phyloP scores from a whole-genome alignment of 805 yeast genomes.

The Sugiyamaella americana region DNA sequence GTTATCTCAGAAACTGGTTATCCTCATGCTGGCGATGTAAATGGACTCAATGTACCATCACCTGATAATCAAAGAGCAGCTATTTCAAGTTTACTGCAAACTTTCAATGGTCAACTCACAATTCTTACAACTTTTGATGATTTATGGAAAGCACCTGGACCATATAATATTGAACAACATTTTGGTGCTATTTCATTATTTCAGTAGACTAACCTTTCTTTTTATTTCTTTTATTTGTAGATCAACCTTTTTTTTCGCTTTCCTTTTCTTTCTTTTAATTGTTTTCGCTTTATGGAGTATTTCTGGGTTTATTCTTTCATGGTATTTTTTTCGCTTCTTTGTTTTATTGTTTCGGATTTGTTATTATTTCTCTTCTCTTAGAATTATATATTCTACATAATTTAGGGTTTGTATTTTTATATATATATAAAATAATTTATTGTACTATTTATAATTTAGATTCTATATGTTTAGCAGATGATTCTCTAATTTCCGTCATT shows the following conservation, averaged over 20 bases:
- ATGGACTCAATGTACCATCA: conserved; percentile 71
- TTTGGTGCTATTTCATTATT: conserved; percentile 50
- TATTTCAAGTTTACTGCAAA: conserved; percentile 53
- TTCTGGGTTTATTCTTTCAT: too few species aligned
- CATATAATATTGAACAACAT: conserved; percentile 77
- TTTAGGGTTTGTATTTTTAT: too few species aligned
- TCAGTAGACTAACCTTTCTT: conserved; percentile 12
- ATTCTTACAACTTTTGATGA: conserved; percentile 79
- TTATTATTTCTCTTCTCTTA: too few species aligned
- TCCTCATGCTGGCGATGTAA: conserved; percentile 65
- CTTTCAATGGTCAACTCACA: conserved; percentile 47
- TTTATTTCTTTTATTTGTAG: conserved; percentile 2
- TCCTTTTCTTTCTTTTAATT: neutral
- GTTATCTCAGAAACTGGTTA: conserved; percentile 83
- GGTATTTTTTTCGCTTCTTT: conserved; percentile 1
- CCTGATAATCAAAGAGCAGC: conserved; percentile 67
- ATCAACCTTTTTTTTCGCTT: conserved; percentile 4
- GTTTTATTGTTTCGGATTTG: neutral
- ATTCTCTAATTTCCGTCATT: conserved; percentile 16
- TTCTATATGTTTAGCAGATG: neutral
- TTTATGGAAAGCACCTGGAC: conserved; percentile 81
- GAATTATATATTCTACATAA: too few species aligned
- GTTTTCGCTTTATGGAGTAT: too few species aligned
- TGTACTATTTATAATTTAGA: neutral
- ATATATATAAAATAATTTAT: neutral